Evolutionary conservation across 2,329 filamentous ascomycete genomes (phyloP).

Genomic region (Arthrocladium fulminans): DNA sequence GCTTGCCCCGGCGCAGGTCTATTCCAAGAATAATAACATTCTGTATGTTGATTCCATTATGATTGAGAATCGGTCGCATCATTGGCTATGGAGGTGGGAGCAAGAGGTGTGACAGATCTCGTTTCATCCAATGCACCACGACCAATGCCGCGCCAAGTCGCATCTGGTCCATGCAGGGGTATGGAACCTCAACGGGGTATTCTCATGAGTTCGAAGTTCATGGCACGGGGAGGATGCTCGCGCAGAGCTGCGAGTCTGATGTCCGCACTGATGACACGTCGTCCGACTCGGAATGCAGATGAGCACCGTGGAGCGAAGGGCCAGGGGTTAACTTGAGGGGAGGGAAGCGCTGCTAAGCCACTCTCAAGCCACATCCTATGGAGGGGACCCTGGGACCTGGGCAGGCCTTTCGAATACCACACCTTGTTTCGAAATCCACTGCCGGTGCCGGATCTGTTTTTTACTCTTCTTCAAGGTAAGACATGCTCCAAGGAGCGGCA

Average conservation of each 20-base stretch:
- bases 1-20: not conserved
- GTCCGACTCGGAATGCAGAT: not conserved
- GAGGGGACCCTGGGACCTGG: too few relatives aligned
- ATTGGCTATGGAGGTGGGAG: not conserved
- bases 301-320: too few relatives aligned
- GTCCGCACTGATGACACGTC: not conserved
- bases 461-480: too few relatives aligned
- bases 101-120: not conserved
- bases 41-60: too few relatives aligned
- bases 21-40: too few relatives aligned
- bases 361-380: too few relatives aligned
- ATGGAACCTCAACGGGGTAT: not conserved
- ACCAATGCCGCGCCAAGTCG: not conserved
- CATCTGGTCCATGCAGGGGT: not conserved
- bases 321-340: too few relatives aligned
- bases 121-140: not conserved
- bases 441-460: too few relatives aligned
- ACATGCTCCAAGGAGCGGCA: too few relatives aligned
- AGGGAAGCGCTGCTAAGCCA: too few relatives aligned
- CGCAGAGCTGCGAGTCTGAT: not conserved
- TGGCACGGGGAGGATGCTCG: not conserved
- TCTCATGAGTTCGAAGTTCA: not conserved
- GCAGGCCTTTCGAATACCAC: too few relatives aligned
- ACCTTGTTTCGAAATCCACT: too few relatives aligned
- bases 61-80: not conserved